Percentiles rank a stretch among this genome's conserved stretches.
Evolutionary conservation across 164 flowering plant species (phyloP).

Genomic region (Vitis vinifera): DNA sequence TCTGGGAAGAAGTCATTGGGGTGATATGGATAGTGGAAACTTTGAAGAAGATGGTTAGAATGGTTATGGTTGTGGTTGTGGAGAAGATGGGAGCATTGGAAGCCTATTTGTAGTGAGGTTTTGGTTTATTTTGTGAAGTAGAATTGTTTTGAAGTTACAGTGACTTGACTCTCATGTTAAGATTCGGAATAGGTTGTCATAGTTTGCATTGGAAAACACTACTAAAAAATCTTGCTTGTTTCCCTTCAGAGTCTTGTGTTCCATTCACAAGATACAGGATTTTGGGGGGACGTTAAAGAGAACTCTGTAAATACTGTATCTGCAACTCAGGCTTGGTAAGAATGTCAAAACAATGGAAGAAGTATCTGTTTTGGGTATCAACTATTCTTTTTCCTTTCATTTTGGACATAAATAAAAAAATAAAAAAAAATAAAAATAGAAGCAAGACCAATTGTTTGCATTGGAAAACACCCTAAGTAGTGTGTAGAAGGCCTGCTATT

Average conservation of each 20-base stretch:
- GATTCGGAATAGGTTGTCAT: conserved; percentile 16
- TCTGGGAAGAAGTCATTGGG: conserved; percentile 15
- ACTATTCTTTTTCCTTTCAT: too few relatives aligned
- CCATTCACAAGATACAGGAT: neutral
- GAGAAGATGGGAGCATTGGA: neutral
- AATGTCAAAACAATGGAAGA: too few relatives aligned
- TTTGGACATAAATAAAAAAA: too few relatives aligned
- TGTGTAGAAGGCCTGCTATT: too few relatives aligned
- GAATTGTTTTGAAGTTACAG: conserved; percentile 10
- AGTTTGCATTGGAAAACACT: conserved; percentile 52
- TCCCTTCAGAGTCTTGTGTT: neutral
- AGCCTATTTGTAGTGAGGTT: conserved; percentile 17
- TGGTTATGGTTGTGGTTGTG: neutral
- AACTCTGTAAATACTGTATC: too few relatives aligned
- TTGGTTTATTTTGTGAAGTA: neutral
- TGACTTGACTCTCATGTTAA: conserved; percentile 45
- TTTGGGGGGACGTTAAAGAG: too few relatives aligned
- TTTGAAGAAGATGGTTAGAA: neutral
- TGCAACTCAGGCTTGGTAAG: too few relatives aligned
- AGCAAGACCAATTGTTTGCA: too few relatives aligned
- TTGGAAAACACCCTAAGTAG: too few relatives aligned
- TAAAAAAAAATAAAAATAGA: too few relatives aligned
- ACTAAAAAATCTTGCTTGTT: conserved; percentile 12
- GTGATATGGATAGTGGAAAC: neutral
- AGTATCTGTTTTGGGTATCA: too few relatives aligned